Evolutionary conservation across 2,329 filamentous ascomycete species (phyloP), one percentile per base, ranked within the genome.

Genomic region (Cladobotryum mycophilum): DNA sequence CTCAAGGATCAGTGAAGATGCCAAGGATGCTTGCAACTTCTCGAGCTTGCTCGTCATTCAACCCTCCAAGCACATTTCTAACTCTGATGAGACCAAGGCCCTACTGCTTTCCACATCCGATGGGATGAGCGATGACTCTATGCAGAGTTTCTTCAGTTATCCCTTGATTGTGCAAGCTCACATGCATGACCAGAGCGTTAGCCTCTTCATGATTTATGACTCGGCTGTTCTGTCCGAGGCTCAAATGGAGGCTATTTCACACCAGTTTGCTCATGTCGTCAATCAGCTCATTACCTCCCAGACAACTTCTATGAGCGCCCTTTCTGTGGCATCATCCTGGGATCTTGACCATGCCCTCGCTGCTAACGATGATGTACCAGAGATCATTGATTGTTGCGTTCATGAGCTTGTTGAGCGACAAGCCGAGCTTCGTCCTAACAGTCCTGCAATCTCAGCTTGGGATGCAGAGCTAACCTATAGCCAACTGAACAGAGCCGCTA

Each of bases 11-110:
- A 25, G 41, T 37, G 13, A 13, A 18, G 46, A 52, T 33, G 45
- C 45, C 11, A 47, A 43, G 25, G 44, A 48, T 2, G 49, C 45
- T 5, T 51, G 49, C n/a, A 38, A 43, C 18, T 51, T 51, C 18
- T 42, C 49, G 17, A 51, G 49, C 34, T 22, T 51, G 13, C 30
- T 51, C n/a, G 38, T 48, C 6, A 35, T 51, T 7, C 49, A 51
- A n/a, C 49, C 49, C 5, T 41, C 17, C 11, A n/a, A 43, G 4
- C 17, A 33, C 7, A 30, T 30, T 30, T 30, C 25, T 6, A 30
- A 30, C 25, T 30, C 25, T 5, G 25, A 30, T 30, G 25, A 30
- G 25, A 30, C n/a, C 42, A 9, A 48, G 13, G 4, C 13, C 18
- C 2, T 13, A 11, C 12, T 20, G 9, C n/a, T n/a, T 3, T 36